Percentiles rank a stretch among this genome's conserved stretches.
These are phyloP conservation scores for Batkoa obscura DNA, from an alignment of 371 early-diverging fungal genomes.

Conservation along the genomic window DNA sequence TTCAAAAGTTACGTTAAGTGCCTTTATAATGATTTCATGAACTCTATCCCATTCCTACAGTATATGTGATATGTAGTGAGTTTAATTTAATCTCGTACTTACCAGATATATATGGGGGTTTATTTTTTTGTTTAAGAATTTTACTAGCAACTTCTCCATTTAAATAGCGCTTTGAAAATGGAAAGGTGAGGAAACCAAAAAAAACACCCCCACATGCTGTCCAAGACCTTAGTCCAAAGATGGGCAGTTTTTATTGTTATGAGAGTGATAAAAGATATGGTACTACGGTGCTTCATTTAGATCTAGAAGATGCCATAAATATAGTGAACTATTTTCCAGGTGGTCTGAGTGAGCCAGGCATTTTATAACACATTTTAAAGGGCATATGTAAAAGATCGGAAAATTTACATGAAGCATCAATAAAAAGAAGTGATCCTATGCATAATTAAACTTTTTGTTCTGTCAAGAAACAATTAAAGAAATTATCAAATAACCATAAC, in stretches of 20 bases:
- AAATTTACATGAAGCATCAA: background rate
- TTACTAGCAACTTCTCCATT: too few species aligned
- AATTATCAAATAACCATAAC: slow-evolving; percentile 17
- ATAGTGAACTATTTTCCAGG: slow-evolving; percentile 22
- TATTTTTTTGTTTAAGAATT: too few species aligned
- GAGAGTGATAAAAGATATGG: slow-evolving; percentile 12
- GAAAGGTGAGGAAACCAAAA: too few species aligned
- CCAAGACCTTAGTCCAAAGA: slow-evolving; percentile 53
- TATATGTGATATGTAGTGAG: slow-evolving; percentile 31
- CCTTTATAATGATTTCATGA: slow-evolving; percentile 28
- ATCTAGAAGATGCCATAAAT: slow-evolving; percentile 57
- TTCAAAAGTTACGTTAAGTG: slow-evolving; percentile 26
- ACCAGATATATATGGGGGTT: slow-evolving; percentile 12
- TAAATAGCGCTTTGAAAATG: too few species aligned
- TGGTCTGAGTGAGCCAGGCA: slow-evolving; percentile 13
- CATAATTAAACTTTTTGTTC: slow-evolving; percentile 39
- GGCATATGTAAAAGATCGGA: slow-evolving; percentile 29
- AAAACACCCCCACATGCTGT: slow-evolving; percentile 13
- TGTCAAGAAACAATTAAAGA: slow-evolving; percentile 15
- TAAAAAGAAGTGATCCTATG: slow-evolving; percentile 21
- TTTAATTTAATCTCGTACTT: slow-evolving; percentile 39
- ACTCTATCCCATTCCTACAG: slow-evolving; percentile 28
- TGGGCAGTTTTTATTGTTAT: slow-evolving; percentile 40
- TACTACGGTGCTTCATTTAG: slow-evolving; percentile 46
- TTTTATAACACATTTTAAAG: slow-evolving; percentile 33